Conservation (phyloP, 805 yeast genomes). For the Sugiyamaella smithiae region DNA sequence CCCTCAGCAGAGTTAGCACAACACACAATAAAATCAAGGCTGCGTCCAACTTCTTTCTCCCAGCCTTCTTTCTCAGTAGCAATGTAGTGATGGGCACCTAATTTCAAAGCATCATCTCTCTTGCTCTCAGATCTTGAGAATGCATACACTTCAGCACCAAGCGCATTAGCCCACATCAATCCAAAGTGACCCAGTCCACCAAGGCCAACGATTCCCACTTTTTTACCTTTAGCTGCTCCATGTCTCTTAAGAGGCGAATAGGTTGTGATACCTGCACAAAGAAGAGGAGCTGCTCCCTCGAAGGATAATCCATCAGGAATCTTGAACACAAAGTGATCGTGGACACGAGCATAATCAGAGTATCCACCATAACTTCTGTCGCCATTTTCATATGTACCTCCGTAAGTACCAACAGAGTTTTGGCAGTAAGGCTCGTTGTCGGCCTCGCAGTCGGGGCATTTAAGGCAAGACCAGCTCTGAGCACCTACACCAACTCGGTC, state of each 20-base stretch:
- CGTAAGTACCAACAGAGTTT: constrained; percentile 33
- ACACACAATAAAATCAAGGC: constrained; percentile 52
- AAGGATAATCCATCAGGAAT: constrained; percentile 55
- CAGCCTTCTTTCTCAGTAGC: constrained; percentile 46
- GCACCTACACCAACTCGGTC: constrained; percentile 84
- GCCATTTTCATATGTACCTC: constrained; percentile 36
- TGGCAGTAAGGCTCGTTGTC: constrained; percentile 46
- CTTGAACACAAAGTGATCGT: constrained; percentile 60
- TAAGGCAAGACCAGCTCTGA: constrained; percentile 55
- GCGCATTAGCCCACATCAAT: constrained; percentile 55
- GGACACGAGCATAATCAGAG: constrained; percentile 61
- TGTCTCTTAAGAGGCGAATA: constrained; percentile 58
- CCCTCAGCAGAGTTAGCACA: constrained; percentile 52
- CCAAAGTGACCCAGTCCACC: constrained; percentile 70
- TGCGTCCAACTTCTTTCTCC: constrained; percentile 31
- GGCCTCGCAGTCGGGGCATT: constrained; percentile 56
- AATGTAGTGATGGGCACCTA: constrained; percentile 56
- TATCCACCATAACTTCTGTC: constrained; percentile 62
- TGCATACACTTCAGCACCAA: constrained; percentile 63
- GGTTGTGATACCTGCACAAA: constrained; percentile 77
- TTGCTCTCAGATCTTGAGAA: constrained; percentile 51
- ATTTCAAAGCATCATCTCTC: constrained; percentile 48
- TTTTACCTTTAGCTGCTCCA: constrained; percentile 48
- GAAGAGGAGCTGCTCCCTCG: constrained; percentile 62
- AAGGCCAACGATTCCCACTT: constrained; percentile 59